phyloP scores from a whole-genome alignment of 192 early-diverging fungal species.

The Anaeromyces robustus region DNA sequence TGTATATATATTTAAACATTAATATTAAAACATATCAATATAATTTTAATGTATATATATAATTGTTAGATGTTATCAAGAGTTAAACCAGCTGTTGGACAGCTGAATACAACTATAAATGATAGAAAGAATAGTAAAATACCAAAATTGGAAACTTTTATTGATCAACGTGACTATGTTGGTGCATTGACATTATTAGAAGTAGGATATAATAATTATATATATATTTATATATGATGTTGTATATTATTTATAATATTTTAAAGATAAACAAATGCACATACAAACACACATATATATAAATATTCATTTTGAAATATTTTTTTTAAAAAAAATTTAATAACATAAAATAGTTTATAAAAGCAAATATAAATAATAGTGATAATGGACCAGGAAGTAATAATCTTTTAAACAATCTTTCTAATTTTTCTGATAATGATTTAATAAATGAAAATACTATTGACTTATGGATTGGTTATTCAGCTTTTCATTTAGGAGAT shows the following conservation, averaged over 20 bases:
- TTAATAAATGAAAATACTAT: slow-evolving; percentile 1
- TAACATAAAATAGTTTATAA: slow-evolving; percentile 26
- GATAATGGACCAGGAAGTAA: slow-evolving; percentile 5
- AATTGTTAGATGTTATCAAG: slow-evolving; percentile 30
- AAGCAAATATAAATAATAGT: slow-evolving; percentile 22
- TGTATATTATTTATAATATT: too few relatives aligned
- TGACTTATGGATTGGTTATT: slow-evolving; percentile 29
- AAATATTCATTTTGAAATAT: too few relatives aligned
- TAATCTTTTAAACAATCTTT: neutral
- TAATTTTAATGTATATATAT: too few relatives aligned
- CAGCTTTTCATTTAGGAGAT: slow-evolving; percentile 36
- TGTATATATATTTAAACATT: too few relatives aligned
- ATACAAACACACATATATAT: neutral
- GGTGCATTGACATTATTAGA: slow-evolving; percentile 42
- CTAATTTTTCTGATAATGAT: neutral
- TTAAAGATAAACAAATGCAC: too few relatives aligned
- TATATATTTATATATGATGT: too few relatives aligned
- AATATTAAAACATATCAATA: too few relatives aligned
- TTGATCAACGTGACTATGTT: slow-evolving; percentile 29
- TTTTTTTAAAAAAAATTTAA: too few relatives aligned
- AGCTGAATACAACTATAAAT: slow-evolving; percentile 4
- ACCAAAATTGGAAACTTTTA: slow-evolving; percentile 34
- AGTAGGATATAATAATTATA: slow-evolving; percentile 7
- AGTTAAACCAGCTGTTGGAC: slow-evolving; percentile 28
- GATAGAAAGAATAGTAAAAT: slow-evolving; percentile 22